Conservation (phyloP, 768 basidiomycete species). For the Agaricus blazei region DNA sequence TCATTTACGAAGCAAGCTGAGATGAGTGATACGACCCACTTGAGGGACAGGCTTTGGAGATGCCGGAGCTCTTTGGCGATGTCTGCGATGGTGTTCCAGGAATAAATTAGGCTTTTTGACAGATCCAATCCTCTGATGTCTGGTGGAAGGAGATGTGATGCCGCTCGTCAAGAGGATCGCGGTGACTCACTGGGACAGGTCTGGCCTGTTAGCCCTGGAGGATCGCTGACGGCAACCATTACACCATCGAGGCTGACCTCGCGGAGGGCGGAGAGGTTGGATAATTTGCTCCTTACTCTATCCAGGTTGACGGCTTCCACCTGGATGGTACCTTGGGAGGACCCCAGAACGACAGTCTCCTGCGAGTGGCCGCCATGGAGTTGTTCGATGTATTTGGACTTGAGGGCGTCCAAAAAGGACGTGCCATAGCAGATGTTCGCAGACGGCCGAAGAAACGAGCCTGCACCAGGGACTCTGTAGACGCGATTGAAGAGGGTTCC, state of each 20-base stretch:
- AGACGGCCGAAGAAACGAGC: constrained; percentile 79
- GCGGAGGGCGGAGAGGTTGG: constrained; percentile 59
- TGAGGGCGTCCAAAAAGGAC: constrained; percentile 72
- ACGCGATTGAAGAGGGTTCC: constrained; percentile 13
- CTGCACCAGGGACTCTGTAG: constrained; percentile 53
- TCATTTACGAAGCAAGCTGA: constrained; percentile 13
- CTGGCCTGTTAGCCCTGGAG: constrained; percentile 43
- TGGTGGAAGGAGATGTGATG: constrained; percentile 22
- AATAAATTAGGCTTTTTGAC: constrained; percentile 65
- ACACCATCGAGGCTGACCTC: constrained; percentile 79
- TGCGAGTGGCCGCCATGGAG: constrained; percentile 44
- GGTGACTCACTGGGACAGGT: constrained; percentile 63
- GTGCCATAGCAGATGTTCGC: constrained; percentile 52
- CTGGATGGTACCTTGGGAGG: constrained; percentile 76
- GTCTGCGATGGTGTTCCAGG: constrained; percentile 63
- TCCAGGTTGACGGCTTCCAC: constrained; percentile 85
- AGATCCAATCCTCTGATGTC: constrained; percentile 80
- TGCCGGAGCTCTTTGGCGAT: constrained; percentile 59
- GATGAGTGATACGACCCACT: constrained; percentile 46
- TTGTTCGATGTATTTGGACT: constrained; percentile 71
- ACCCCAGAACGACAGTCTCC: constrained; percentile 71
- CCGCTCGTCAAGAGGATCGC: background rate
- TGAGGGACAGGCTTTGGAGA: constrained; percentile 67
- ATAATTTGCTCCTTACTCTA: constrained; percentile 68
- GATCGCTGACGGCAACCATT: constrained; percentile 46